Evolutionary conservation across 108 stramenopile species (phyloP), one percentile per base, ranked within the genome.

Genomic region (Nitzschia putrida): DNA sequence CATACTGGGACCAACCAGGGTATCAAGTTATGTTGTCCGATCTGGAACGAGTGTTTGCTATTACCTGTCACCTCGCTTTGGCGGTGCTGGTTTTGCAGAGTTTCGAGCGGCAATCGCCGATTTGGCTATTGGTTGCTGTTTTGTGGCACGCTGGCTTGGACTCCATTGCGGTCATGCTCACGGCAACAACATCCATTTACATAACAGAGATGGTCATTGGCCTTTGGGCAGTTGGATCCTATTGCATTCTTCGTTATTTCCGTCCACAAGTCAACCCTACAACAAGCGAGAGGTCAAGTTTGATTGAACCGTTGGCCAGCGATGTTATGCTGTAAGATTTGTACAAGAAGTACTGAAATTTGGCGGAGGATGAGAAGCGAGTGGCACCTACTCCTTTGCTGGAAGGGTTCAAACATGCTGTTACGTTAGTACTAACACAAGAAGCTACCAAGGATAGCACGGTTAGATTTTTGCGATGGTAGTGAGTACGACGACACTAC

Each of bases 41-140:
- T 55, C 13, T 55, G n/a, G 54, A 55, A 55, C n/a, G 54, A 55
- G 24, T 55, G 22, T 55, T 55, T 55, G 54, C 54, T 2, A 55
- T 55, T 23, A 55, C 22, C 22, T 23, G 20, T 21, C 54, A 55
- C 22, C 13, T 55, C 2, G 22, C 54, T 24, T 23, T 55, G 54
- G 24, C 54, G 1, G 54, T 55, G 5, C n/a, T 55, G 24, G 54
- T 55, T 5, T 24, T 55, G 22, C 54, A 55, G 8, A 2, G 22
- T 13, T 55, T 55, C 24, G 6, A 24, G 22, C n/a, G 54, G 13
- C 22, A 13, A 1, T 20, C 22, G 13, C 3, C 24, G 54, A 13
- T 13, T 1, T 22, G n/a, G 54, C 24, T 55, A 3, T 3, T 9
- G 3, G n/a, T 24, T 21, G 54, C 54, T 4, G 8, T 55, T 3